These are phyloP conservation scores for Erythrophleum ivorense DNA, from an alignment of 331 rosid genomes.

Conservation along the genomic window DNA sequence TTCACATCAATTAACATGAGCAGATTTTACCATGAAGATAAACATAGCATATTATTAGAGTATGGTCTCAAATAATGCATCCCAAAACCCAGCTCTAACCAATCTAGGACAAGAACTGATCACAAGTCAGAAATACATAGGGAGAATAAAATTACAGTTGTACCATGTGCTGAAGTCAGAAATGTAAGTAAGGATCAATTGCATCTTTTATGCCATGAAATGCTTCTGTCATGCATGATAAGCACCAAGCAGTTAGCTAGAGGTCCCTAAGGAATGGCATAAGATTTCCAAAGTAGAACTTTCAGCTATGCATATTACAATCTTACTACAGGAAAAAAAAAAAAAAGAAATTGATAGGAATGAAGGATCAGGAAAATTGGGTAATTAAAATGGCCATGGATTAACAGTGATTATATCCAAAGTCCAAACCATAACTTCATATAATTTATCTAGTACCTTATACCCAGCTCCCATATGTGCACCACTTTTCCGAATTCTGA, in stretches of 20 bases:
- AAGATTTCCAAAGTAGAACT: not conserved
- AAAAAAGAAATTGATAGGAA: not conserved
- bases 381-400: not conserved
- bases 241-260: not conserved
- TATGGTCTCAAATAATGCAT: conserved; percentile 5
- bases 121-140: conserved; percentile 18
- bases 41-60: conserved; percentile 27
- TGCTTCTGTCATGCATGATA: conserved; percentile 22
- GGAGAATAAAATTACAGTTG: conserved; percentile 29
- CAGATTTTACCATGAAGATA: conserved; percentile 14
- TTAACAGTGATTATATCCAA: conserved; percentile 14
- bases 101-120: conserved; percentile 22
- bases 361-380: conserved; percentile 10
- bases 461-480: conserved; percentile 59
- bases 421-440: not conserved
- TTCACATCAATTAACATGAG: conserved; percentile 13
- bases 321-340: not conserved
- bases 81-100: conserved; percentile 25
- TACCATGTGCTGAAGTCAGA: not conserved
- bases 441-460: conserved; percentile 59
- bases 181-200: conserved; percentile 3
- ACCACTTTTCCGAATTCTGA: conserved; percentile 80
- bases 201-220: conserved; percentile 11
- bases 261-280: not conserved
- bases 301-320: not conserved